A percentile compares a stretch with the other conserved stretches of the same genome.
Evolutionary conservation across 345 rosid genomes (phyloP).

Genomic region (Stellera chamaejasme): DNA sequence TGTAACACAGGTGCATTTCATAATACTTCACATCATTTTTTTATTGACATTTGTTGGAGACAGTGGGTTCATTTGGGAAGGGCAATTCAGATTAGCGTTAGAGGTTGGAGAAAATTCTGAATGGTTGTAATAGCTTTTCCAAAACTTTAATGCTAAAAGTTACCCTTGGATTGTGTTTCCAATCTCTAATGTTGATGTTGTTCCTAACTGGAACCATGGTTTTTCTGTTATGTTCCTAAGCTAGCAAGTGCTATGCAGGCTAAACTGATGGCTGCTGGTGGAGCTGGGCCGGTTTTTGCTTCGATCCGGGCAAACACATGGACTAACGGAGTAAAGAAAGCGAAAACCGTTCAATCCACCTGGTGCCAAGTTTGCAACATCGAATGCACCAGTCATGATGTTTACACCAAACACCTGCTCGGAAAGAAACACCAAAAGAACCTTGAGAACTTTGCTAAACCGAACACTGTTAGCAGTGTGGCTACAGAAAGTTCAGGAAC

Average conservation of each 20-base stretch:
- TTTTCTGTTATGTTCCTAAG: slow-evolving; percentile 1
- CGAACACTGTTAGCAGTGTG: slow-evolving; percentile 14
- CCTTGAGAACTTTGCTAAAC: slow-evolving; percentile 15
- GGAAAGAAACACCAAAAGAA: slow-evolving; percentile 26
- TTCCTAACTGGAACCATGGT: background rate
- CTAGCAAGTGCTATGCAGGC: slow-evolving; percentile 9
- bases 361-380: slow-evolving; percentile 28
- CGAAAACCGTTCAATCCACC: slow-evolving; percentile 15
- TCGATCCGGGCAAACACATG: slow-evolving; percentile 18
- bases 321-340: slow-evolving; percentile 12
- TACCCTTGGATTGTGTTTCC: no score
- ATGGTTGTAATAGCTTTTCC: no score
- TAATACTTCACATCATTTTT: background rate
- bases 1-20: slow-evolving; percentile 23
- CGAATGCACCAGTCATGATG: slow-evolving; percentile 18
- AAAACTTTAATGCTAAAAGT: no score
- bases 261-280: slow-evolving; percentile 9
- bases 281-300: slow-evolving; percentile 18
- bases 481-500: slow-evolving; percentile 7
- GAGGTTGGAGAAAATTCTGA: no score
- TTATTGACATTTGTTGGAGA: background rate
- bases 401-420: slow-evolving; percentile 13
- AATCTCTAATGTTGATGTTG: no score
- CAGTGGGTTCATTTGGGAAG: no score
- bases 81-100: background rate